These are phyloP conservation scores for Aurantiochytrium sp. DNA, from an alignment of 108 stramenopile species.

Conservation along the genomic window DNA sequence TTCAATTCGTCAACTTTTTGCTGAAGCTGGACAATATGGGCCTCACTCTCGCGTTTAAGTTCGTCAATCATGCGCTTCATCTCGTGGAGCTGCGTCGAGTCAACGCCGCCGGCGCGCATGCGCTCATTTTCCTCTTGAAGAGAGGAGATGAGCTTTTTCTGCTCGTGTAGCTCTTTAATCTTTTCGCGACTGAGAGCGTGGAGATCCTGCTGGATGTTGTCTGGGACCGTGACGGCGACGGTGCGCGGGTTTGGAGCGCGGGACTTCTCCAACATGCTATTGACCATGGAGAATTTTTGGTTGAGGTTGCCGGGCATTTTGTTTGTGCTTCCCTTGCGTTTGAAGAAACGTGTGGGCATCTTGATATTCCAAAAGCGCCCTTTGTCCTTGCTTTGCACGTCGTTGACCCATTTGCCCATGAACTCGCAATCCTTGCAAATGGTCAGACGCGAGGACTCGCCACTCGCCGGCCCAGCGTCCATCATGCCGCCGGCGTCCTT, in stretches of 20 bases:
- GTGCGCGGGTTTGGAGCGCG: not conserved
- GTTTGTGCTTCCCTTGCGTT: not conserved
- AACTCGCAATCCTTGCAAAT: slow-evolving; percentile 16
- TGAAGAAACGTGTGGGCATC: not conserved
- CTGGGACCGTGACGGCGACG: not conserved
- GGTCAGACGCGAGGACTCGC: not conserved
- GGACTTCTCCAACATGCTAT: not conserved
- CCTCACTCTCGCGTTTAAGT: not conserved
- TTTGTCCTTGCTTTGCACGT: not conserved
- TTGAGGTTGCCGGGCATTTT: not conserved
- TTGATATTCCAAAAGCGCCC: slow-evolving; percentile 9
- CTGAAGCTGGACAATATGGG: not conserved
- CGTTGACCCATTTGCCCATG: slow-evolving; percentile 13
- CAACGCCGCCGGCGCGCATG: not conserved
- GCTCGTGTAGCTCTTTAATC: not conserved
- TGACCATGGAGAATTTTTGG: not conserved
- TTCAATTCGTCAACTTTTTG: not conserved
- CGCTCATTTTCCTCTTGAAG: slow-evolving; percentile 10
- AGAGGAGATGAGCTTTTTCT: not conserved
- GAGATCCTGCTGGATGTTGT: not conserved
- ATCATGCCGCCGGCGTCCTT: not conserved
- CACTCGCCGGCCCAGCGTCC: not conserved
- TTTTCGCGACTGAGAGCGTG: slow-evolving; percentile 2
- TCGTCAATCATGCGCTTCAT: slow-evolving; percentile 17
- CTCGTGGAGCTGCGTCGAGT: not conserved